Base-by-base conservation (phyloP, 495 filamentous ascomycete genomes). In the Tuber umbilicatum region DNA sequence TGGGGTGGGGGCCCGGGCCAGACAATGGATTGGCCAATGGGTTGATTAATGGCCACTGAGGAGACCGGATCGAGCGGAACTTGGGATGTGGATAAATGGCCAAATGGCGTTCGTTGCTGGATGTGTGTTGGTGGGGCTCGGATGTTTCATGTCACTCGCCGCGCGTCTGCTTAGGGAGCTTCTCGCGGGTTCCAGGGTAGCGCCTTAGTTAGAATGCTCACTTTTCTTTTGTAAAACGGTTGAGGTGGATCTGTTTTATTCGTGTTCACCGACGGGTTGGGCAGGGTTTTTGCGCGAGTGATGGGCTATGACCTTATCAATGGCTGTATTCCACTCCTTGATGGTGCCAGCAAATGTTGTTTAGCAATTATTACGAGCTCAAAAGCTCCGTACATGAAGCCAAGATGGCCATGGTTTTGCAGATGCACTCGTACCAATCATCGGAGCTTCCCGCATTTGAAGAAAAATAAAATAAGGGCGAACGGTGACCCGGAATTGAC, bases 1-100 rank as follows among this genome's bases (percentile, higher is more conserved):
- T 79, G 77, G 77, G 76, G 55, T 64, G 55, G 55, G 55, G 27
- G 55, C 55, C 55, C 27, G 27, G 55, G 3, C 55, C 55, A 35
- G 55, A 27, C 1, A 35, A 64, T 35, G 55, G 27, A 35, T 64
- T 64, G 55, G 55, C 4, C 7, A 64, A 64, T 64, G 55, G 55
- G 12, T 27, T 64, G 55, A 31, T 19, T 10, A 64, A 35, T 64
- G 55, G 14, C 55, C 55, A 35, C 55, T 64, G 55, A 64, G 12
- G 27, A 6, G 55, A 17, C 55, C 12, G 27, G 55, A 64, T 35
- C 5, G 55, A 14, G 55, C 27, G 27, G 55, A 12, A 2, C 19
- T 64, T 7, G 55, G 55, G 55, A 35, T 60, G 55, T 35, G 55
- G 27, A 64, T 64, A 35, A 64, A 35, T 31, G 27, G 14, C 55